Evolutionary conservation across 495 filamentous ascomycete genomes (phyloP).

Genomic region (Elasticomyces elasticus): DNA sequence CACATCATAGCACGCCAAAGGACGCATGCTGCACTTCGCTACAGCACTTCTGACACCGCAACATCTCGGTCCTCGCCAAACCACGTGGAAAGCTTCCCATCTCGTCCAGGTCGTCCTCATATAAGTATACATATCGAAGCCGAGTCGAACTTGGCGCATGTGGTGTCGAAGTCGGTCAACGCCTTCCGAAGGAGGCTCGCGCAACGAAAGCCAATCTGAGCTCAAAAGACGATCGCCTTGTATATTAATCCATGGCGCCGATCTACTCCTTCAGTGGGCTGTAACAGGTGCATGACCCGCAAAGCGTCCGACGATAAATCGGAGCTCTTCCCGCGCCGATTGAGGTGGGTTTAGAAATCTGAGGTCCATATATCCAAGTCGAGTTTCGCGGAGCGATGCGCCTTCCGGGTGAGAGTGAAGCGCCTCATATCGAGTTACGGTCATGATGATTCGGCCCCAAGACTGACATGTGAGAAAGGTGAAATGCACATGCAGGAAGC

Average conservation of each 20-base stretch:
- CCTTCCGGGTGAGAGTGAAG: neutral
- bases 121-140: neutral
- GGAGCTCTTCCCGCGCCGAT: neutral
- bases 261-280: neutral
- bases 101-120: neutral
- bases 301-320: neutral
- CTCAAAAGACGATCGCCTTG: neutral
- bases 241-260: neutral
- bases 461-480: neutral
- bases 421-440: neutral
- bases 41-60: neutral
- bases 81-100: slow-evolving; percentile 3
- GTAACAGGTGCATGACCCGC: neutral
- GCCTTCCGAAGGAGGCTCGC: neutral
- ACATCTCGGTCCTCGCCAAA: slow-evolving; percentile 7
- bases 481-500: neutral
- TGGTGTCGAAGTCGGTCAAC: neutral
- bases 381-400: neutral
- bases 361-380: neutral
- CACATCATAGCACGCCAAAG: neutral
- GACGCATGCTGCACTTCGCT: neutral
- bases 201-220: neutral
- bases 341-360: neutral
- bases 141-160: neutral
- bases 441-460: neutral